These are phyloP conservation scores for Eucalyptus curtisii DNA, from an alignment of 345 rosid species.

Conservation along the genomic window DNA sequence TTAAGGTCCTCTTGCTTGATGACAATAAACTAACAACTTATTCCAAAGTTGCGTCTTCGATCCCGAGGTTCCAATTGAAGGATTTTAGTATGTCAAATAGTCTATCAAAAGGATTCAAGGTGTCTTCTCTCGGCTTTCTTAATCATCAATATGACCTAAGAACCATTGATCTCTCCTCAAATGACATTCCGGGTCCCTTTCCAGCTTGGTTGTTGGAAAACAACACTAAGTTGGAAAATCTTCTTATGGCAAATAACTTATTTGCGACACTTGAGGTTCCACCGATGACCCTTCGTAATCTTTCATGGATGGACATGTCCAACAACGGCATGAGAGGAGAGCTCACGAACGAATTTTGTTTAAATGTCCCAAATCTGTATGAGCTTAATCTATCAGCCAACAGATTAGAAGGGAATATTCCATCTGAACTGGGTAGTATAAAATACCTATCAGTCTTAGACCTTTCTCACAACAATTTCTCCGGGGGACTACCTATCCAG, in stretches of 20 bases:
- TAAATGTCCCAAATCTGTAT: too few relatives aligned
- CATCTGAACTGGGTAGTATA: too few relatives aligned
- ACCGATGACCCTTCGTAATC: too few relatives aligned
- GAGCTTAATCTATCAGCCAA: too few relatives aligned
- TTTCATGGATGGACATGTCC: too few relatives aligned
- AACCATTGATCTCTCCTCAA: not conserved
- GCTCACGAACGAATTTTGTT: too few relatives aligned
- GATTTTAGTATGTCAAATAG: not conserved
- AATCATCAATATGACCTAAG: not conserved
- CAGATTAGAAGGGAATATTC: too few relatives aligned
- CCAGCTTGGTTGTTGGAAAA: not conserved
- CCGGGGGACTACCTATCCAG: not conserved
- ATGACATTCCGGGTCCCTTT: not conserved
- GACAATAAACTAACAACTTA: not conserved
- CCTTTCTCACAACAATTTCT: not conserved
- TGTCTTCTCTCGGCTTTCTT: not conserved
- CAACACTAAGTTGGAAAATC: not conserved
- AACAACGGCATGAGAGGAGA: too few relatives aligned
- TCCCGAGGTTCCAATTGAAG: not conserved
- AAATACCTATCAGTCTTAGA: accelerated
- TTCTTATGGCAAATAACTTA: too few relatives aligned
- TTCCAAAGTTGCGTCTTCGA: not conserved
- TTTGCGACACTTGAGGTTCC: too few relatives aligned
- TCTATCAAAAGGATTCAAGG: accelerated
- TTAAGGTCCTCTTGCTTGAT: not conserved